Evolutionary conservation across 768 basidiomycete genomes (phyloP), one percentile per base, ranked within the genome.

Genomic region (Tylopilus subfusipes): DNA sequence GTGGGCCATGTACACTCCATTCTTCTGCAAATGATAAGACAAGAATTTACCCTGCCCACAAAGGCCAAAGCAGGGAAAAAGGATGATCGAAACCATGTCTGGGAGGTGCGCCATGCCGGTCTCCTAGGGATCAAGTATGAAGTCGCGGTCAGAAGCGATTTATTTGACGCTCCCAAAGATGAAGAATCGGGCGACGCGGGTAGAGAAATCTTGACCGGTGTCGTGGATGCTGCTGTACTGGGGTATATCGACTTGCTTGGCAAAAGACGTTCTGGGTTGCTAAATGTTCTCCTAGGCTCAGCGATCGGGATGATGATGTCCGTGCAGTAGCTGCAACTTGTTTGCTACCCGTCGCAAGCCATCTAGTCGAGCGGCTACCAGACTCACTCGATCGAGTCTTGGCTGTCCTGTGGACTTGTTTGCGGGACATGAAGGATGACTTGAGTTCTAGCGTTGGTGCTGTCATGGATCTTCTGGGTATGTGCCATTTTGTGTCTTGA

Each of bases 61-160:
- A 75, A 69, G 54, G 60, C 66, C 33, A 64, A 62, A 42, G 54
- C 62, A 39, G 64, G 70, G 49, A 72, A 68, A 46, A 69, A 59
- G 75, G 68, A 65, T 45, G 75, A 61, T 74, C 72, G 61, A 42
- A 72, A 67, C 50, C 91, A 95, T 70, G 81, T 93, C 8, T 99
- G 97, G 97, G 93, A 98, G 72, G 88, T 99, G 47, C 81, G 96
- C 51, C 97, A 99, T 75, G 95, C 97, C n/a, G 97, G 97, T 27
- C 74, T 99, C 55, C 80, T 98, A 10, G 97, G 97, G 1, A 85
- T 99, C 69, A 98, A 98, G 76, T 98, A 98, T 68, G 92, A 98
- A 69, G 94, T 98, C 34, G 97, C 96, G 14, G 97, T 98, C 18
- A 77, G 93, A 59, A 83, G 79, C 50, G 93, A 97, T 67, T 73